Evolutionary conservation across 805 yeast genomes (phyloP).

Genomic region (Torulaspora gathmanii): DNA sequence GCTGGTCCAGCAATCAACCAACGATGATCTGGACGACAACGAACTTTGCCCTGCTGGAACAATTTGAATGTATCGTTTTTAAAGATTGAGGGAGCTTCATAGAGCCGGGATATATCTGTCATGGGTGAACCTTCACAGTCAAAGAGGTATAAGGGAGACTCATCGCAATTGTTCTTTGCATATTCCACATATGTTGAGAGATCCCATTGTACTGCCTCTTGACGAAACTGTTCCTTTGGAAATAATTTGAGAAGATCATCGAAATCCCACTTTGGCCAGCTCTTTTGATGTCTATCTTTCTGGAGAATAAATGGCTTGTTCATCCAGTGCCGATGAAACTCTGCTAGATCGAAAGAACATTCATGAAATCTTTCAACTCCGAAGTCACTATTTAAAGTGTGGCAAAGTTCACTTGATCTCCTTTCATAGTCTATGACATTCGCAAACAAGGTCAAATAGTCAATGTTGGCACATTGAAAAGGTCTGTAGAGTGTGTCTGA

Average conservation of each 20-base stretch:
- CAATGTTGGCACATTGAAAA: constrained; percentile 69
- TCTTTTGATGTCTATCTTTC: constrained; percentile 16
- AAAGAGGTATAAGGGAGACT: constrained; percentile 78
- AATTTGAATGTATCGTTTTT: constrained; percentile 56
- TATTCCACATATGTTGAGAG: constrained; percentile 58
- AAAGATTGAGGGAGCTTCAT: constrained; percentile 50
- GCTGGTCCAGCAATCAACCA: constrained; percentile 86
- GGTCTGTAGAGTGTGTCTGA: constrained; percentile 82
- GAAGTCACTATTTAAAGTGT: constrained; percentile 24
- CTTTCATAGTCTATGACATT: constrained; percentile 47
- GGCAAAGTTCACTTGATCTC: constrained; percentile 21
- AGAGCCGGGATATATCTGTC: constrained; percentile 50
- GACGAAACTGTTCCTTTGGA: constrained; percentile 63
- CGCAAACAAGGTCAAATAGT: constrained; percentile 48
- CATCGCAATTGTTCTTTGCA: constrained; percentile 60
- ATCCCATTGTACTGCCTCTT: constrained; percentile 83
- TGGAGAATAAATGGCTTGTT: constrained; percentile 62
- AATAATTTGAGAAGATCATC: constrained; percentile 47
- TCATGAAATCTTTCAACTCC: constrained; percentile 54
- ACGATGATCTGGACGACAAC: constrained; percentile 81
- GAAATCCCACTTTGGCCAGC: constrained; percentile 69
- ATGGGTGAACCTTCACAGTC: constrained; percentile 76
- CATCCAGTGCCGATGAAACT: constrained; percentile 45
- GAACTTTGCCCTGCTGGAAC: constrained; percentile 36
- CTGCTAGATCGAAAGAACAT: constrained; percentile 38